A percentile compares a stretch with the other conserved stretches of the same genome.
Conservation (phyloP, 768 basidiomycete species). For the Calocera cornea region DNA sequence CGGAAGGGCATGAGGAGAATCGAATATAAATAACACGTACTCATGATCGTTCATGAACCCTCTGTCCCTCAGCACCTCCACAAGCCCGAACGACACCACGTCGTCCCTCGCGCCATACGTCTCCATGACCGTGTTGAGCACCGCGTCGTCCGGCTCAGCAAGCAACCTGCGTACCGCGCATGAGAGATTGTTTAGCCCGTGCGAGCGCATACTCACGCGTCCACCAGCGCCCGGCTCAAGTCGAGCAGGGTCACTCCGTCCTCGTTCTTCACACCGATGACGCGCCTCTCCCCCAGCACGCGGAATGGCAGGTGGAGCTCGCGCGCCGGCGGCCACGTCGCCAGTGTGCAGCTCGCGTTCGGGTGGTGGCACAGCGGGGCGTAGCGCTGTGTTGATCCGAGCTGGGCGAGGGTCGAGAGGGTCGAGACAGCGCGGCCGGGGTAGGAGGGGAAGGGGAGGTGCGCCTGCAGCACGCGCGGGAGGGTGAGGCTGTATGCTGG, state of each 20-base stretch:
- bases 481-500: background rate
- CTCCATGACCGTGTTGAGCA: background rate
- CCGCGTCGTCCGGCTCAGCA: background rate
- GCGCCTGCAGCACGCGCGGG: background rate
- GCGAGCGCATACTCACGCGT: background rate
- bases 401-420: background rate
- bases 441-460: background rate
- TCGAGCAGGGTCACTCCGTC: background rate
- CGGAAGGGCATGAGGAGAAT: background rate
- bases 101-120: background rate
- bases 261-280: background rate
- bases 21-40: background rate
- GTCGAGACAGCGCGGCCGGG: background rate
- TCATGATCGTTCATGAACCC: slow-evolving; percentile 3
- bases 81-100: background rate
- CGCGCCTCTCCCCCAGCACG: background rate
- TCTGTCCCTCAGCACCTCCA: background rate
- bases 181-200: background rate
- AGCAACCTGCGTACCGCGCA: background rate
- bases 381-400: background rate
- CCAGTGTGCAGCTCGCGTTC: background rate
- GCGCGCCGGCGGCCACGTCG: background rate
- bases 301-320: background rate
- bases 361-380: background rate
- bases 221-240: background rate